A percentile compares a stretch with the other conserved stretches of the same genome.
These are phyloP conservation scores for Clonostachys sp. DNA, from an alignment of 2,329 filamentous ascomycete species.

Conservation along the genomic window DNA sequence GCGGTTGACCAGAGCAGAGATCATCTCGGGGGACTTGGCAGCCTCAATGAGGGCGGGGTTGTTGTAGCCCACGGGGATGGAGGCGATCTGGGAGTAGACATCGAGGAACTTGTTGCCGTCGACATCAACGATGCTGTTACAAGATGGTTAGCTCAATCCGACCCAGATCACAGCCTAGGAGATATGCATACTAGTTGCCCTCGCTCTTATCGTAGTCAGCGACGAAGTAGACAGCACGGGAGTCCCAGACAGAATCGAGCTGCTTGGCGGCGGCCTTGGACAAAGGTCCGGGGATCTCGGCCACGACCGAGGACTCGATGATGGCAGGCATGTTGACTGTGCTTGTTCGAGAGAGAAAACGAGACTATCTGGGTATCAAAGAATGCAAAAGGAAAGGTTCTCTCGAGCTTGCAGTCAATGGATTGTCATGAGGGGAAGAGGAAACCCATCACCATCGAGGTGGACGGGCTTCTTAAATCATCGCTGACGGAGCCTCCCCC, in stretches of 20 bases:
- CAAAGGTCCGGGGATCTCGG: slow-evolving; percentile 31
- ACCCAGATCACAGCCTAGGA: neutral
- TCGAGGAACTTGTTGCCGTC: slow-evolving; percentile 45
- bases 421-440: too few relatives aligned
- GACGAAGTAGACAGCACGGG: slow-evolving; percentile 45
- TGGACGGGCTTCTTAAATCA: too few relatives aligned
- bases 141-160: neutral
- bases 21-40: slow-evolving; percentile 67
- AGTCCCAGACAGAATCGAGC: slow-evolving; percentile 44
- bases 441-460: too few relatives aligned
- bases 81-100: slow-evolving; percentile 76
- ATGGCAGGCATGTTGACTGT: slow-evolving; percentile 21
- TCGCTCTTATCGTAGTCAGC: slow-evolving; percentile 46
- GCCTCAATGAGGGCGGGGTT: slow-evolving; percentile 64
- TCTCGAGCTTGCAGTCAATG: too few relatives aligned
- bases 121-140: slow-evolving; percentile 42
- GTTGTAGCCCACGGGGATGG: slow-evolving; percentile 80
- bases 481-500: too few relatives aligned
- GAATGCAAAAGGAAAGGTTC: too few relatives aligned
- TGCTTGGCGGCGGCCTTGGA: slow-evolving; percentile 31
- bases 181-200: slow-evolving; percentile 40
- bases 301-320: slow-evolving; percentile 23
- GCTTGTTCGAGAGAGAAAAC: too few relatives aligned
- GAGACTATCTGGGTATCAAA: too few relatives aligned
- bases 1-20: slow-evolving; percentile 69